Conservation (phyloP, 768 basidiomycete species). For the Trametes cubensis region DNA sequence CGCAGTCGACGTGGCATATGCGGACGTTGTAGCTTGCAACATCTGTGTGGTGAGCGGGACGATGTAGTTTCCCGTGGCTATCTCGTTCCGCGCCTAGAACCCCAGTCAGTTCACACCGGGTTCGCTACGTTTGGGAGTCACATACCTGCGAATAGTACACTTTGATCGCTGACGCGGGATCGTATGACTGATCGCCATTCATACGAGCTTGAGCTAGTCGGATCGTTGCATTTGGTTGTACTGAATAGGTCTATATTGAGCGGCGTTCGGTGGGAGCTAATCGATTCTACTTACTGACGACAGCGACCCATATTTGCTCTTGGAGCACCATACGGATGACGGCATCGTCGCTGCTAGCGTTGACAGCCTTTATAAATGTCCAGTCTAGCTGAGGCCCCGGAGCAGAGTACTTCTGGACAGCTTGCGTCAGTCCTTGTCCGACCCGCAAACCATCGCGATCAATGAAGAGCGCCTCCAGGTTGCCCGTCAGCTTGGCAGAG, state of each 20-base stretch:
- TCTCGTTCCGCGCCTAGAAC: conserved; percentile 41
- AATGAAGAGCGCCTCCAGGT: conserved; percentile 44
- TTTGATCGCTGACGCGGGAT: conserved; percentile 38
- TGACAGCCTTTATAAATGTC: conserved; percentile 25
- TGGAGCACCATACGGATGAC: conserved; percentile 40
- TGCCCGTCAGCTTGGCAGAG: conserved; percentile 27
- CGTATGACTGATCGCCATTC: conserved; percentile 42
- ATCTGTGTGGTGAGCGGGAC: conserved; percentile 38
- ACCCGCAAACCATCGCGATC: conserved; percentile 42
- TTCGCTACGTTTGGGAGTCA: neutral
- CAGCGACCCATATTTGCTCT: conserved; percentile 45
- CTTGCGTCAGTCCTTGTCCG: conserved; percentile 36
- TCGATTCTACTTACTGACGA: conserved; percentile 38
- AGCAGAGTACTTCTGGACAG: conserved; percentile 30
- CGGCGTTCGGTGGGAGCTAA: neutral
- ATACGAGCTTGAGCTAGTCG: conserved; percentile 37
- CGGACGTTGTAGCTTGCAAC: conserved; percentile 28
- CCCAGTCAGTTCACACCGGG: neutral
- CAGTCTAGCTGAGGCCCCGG: conserved; percentile 31
- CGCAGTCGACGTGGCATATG: conserved; percentile 29
- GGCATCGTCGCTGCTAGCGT: conserved; percentile 32
- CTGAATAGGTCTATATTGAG: conserved; percentile 19
- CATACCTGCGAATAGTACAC: conserved; percentile 46
- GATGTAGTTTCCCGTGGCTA: conserved; percentile 43
- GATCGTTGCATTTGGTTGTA: conserved; percentile 40